These are phyloP conservation scores for Geranium incanum DNA, from an alignment of 441 rosid genomes.

Conservation along the genomic window DNA sequence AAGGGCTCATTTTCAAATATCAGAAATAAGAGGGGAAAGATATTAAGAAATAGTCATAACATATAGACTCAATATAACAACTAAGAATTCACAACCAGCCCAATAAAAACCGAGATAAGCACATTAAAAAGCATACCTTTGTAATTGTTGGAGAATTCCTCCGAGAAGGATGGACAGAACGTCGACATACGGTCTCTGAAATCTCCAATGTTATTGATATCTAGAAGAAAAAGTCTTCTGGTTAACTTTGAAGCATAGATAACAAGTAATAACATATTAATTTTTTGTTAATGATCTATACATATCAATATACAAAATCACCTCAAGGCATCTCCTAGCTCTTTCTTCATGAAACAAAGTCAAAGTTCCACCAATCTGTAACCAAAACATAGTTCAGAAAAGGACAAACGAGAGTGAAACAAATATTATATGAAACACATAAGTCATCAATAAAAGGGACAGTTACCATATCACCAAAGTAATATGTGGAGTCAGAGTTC, in stretches of 20 bases:
- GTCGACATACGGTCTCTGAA: constrained; percentile 64
- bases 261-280: constrained; percentile 13
- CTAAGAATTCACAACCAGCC: neutral
- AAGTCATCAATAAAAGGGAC: constrained; percentile 18
- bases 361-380: constrained; percentile 92
- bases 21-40: neutral
- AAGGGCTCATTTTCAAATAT: neutral
- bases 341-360: constrained; percentile 84
- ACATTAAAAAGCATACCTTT: constrained; percentile 39
- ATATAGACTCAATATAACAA: neutral
- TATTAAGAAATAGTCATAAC: neutral
- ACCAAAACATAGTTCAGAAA: constrained; percentile 12
- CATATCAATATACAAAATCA: constrained; percentile 23
- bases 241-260: constrained; percentile 19
- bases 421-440: constrained; percentile 12
- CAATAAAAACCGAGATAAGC: neutral
- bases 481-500: constrained; percentile 78
- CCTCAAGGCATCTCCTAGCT: constrained; percentile 89
- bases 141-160: constrained; percentile 75
- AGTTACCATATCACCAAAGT: constrained; percentile 83
- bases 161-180: constrained; percentile 73
- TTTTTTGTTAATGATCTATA: constrained; percentile 7
- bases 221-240: constrained; percentile 32
- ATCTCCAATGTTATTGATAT: constrained; percentile 77
- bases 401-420: neutral